These are phyloP conservation scores for Oemleria cerasiformis DNA, from an alignment of 306 rosid genomes.

Conservation along the genomic window DNA sequence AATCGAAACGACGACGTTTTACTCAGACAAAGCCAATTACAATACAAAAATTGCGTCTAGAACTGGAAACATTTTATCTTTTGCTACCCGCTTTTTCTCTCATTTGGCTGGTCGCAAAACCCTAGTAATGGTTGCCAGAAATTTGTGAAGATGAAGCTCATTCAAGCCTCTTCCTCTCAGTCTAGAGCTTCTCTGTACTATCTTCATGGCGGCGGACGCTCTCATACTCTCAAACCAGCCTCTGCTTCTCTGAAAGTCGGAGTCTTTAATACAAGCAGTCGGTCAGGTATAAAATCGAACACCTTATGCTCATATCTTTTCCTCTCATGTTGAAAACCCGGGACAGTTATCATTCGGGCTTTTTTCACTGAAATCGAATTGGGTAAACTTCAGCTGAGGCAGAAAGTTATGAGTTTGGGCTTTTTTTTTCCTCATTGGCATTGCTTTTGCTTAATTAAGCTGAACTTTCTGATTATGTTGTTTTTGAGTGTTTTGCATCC, in stretches of 20 bases:
- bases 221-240: constrained; percentile 1
- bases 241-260: constrained; percentile 10
- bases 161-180: constrained; percentile 15
- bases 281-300: constrained; percentile 32
- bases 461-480: background rate
- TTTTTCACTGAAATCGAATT: background rate
- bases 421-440: background rate
- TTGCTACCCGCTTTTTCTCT: background rate
- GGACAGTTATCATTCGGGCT: background rate
- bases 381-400: background rate
- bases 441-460: background rate
- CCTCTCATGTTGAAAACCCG: background rate
- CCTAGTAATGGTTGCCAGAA: constrained; percentile 11
- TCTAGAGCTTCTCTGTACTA: constrained; percentile 24
- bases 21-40: background rate
- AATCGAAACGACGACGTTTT: background rate
- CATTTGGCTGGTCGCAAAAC: background rate
- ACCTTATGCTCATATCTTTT: background rate
- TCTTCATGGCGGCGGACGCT: constrained; percentile 23
- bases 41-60: background rate
- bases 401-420: background rate
- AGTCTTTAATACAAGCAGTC: constrained; percentile 24
- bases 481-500: background rate
- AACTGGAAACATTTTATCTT: background rate
- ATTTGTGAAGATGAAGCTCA: constrained; percentile 24